These are phyloP conservation scores for Suhomyces choctaworum DNA, from an alignment of 1,139 yeast species.

Conservation along the genomic window DNA sequence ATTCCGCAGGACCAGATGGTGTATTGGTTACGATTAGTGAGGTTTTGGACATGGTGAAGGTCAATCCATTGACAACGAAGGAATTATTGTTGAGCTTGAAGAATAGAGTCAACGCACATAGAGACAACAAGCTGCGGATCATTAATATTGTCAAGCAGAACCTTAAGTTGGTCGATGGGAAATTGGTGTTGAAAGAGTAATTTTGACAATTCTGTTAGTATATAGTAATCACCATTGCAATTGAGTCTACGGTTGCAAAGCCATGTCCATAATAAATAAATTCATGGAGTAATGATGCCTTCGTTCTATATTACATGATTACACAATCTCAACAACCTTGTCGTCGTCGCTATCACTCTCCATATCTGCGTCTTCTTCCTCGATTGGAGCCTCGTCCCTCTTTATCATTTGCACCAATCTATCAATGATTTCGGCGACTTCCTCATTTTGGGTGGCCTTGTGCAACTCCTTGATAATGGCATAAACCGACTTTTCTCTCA, in stretches of 20 bases:
- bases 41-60: constrained; percentile 62
- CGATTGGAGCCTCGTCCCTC: constrained; percentile 76
- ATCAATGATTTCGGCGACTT: constrained; percentile 67
- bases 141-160: constrained; percentile 68
- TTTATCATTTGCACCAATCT: constrained; percentile 80
- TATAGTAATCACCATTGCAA: constrained; percentile 1
- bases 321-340: constrained; percentile 54
- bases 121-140: constrained; percentile 68
- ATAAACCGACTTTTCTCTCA: constrained; percentile 79
- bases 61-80: constrained; percentile 64
- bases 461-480: constrained; percentile 84
- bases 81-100: constrained; percentile 62
- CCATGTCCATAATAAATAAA: too few species aligned
- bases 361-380: constrained; percentile 26
- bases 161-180: constrained; percentile 66
- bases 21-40: constrained; percentile 66
- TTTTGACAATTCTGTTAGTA: not conserved
- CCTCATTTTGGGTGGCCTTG: constrained; percentile 60
- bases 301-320: constrained; percentile 16
- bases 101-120: constrained; percentile 64
- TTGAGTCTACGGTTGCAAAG: too few species aligned
- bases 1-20: constrained; percentile 43
- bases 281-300: too few species aligned
- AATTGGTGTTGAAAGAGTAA: constrained; percentile 56
- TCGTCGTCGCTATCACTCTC: constrained; percentile 36